Conservation (phyloP, 1,284 basidiomycete species). For the Porodaedalea pini region DNA sequence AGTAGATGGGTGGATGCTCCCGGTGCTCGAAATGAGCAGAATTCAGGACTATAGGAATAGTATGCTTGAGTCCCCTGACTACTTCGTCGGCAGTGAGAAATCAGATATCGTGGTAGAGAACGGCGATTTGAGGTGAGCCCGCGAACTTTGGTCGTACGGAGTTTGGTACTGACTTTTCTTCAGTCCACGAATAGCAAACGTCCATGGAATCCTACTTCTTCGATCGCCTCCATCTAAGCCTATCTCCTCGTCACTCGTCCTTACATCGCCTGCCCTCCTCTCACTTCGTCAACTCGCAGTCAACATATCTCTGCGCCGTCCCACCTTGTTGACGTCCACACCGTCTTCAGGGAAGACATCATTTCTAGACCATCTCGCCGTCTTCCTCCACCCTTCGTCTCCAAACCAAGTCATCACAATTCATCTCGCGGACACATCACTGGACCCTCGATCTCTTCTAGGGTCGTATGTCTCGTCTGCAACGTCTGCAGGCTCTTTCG, state of each 20-base stretch:
- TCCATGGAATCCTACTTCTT: constrained; percentile 64
- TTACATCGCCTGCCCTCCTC: constrained; percentile 59
- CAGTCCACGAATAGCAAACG: constrained; percentile 53
- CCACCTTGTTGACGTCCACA: constrained; percentile 82
- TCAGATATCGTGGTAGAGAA: constrained; percentile 32
- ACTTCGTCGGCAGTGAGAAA: constrained; percentile 21
- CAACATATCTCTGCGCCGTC: constrained; percentile 65
- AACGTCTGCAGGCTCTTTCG: constrained; percentile 84
- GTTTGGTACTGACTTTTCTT: constrained; percentile 24
- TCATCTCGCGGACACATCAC: constrained; percentile 89
- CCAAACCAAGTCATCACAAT: constrained; percentile 73
- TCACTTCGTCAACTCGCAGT: constrained; percentile 66
- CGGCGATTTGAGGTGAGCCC: constrained; percentile 53
- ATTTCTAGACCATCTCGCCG: constrained; percentile 75
- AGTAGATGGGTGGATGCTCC: constrained; percentile 78
- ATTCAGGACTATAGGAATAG: constrained; percentile 51
- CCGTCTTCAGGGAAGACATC: constrained; percentile 91
- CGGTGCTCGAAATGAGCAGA: constrained; percentile 62
- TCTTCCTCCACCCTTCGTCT: constrained; percentile 54
- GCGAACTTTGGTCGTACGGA: constrained; percentile 23
- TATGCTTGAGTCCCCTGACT: constrained; percentile 38
- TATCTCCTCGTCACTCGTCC: constrained; percentile 47
- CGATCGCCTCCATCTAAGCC: constrained; percentile 32
- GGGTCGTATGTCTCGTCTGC: constrained; percentile 93
- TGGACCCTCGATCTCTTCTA: constrained; percentile 91